Evolutionary conservation across 768 basidiomycete species (phyloP), one percentile per base, ranked within the genome.

Genomic region (Xanthoconium stramineum): DNA sequence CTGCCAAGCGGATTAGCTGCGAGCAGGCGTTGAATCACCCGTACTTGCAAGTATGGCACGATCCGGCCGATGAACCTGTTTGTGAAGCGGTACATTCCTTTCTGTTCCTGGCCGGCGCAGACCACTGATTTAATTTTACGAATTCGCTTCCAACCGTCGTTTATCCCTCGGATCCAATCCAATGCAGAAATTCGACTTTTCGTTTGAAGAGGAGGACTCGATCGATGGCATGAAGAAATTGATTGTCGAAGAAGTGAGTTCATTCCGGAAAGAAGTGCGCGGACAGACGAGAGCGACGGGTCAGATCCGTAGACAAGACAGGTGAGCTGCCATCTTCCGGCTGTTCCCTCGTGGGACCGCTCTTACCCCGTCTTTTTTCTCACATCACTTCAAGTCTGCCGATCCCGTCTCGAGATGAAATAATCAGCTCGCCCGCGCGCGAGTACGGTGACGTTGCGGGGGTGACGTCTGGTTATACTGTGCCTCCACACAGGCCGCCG

Each of bases 211-310:
- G 61, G 97, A 98, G 74, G 97, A 99, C 57, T 86, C 85, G 55
- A 95, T 96, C 61, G 93, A 96, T 44, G 97, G 97, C 10, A 99
- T 99, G 97, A 92, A 96, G 74, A 84, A 83, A 60, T 73, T 98
- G 69, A 99, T 99, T 63, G 85, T 98, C 24, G 84, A 95, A 30
- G 95, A 98, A 72, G 96, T 98, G 38, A 85, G 84, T 57, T 69
- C 80, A 13, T 98, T 99, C 84, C 85, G 97, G 37, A 81, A 88
- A 10, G 86, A 94, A 69, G 95, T 98, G 9, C 83, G 96, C 53
- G 79, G 82, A n/a, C 92, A 94, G 65, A 84, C 88, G 13, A 78
- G 89, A 37, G 83, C 83, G 2, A 76, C 83, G 11, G 84, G 84
- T 6, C 88, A 89, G 68, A 82, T 89, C 45, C 85, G 87, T 49